Conservation (phyloP, 805 yeast genomes). For the Metschnikowia picachoensis region DNA sequence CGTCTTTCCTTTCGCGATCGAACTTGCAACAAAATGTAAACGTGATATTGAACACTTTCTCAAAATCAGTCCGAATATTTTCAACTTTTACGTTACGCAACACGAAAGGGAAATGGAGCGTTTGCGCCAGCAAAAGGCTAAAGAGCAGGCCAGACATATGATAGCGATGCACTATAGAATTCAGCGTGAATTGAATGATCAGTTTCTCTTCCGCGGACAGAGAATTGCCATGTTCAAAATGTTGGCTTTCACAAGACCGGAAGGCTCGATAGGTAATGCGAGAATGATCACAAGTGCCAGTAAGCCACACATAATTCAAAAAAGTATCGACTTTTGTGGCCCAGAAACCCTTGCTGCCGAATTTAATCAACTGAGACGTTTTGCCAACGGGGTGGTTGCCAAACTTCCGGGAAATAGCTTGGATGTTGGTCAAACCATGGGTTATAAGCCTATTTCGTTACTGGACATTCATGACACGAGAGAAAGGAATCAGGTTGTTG, state of each 20-base stretch:
- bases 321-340: constrained; percentile 5
- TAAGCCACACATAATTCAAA: not conserved
- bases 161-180: not conserved
- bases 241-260: not conserved
- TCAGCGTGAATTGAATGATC: constrained; percentile 2
- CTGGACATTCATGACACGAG: no score
- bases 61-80: constrained; percentile 29
- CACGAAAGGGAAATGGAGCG: constrained; percentile 7
- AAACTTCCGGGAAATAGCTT: not conserved
- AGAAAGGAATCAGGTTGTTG: not conserved
- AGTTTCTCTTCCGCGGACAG: constrained; percentile 1
- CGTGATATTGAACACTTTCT: constrained; percentile 29
- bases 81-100: constrained; percentile 19
- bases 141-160: not conserved
- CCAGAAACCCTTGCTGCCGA: constrained; percentile 4
- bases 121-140: constrained; percentile 5
- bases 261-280: not conserved
- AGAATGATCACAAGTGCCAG: not conserved
- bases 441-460: no score
- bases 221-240: constrained; percentile 3
- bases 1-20: constrained; percentile 38
- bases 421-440: no score
- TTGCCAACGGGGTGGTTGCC: not conserved
- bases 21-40: constrained; percentile 28
- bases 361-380: constrained; percentile 1